A percentile compares a stretch with the other conserved stretches of the same genome.
Evolutionary conservation across 306 rosid genomes (phyloP).

Genomic region (Sicyos edulis): DNA sequence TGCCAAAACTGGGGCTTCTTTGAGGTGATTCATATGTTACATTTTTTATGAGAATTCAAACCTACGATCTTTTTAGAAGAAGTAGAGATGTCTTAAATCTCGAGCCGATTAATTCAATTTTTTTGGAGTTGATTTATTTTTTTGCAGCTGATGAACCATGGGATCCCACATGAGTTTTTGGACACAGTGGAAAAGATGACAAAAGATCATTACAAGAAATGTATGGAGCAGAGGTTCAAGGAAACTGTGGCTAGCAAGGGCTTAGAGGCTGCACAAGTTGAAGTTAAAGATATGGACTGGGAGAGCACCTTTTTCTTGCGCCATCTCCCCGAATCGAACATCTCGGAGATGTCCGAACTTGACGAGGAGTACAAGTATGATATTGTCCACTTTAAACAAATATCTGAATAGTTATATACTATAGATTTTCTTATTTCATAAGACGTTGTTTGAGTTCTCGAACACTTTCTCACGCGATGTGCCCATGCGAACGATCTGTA

Average conservation of each 20-base stretch:
- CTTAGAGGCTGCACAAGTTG: conserved; percentile 46
- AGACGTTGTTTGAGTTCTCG: neutral
- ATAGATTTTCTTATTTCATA: too few species aligned
- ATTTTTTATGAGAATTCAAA: too few species aligned
- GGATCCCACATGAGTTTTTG: conserved; percentile 54
- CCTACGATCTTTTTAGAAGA: too few species aligned
- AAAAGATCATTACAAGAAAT: conserved; percentile 63
- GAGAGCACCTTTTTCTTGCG: conserved; percentile 68
- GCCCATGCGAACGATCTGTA: conserved; percentile 17
- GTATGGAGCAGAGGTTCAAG: conserved; percentile 67
- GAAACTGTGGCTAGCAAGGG: conserved; percentile 53
- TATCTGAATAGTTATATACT: too few species aligned
- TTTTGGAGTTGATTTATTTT: neutral
- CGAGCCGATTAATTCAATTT: too few species aligned
- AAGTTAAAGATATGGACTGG: conserved; percentile 83
- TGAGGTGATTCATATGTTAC: conserved; percentile 41
- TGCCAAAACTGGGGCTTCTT: conserved; percentile 97
- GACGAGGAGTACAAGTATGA: conserved; percentile 56
- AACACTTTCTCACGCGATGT: neutral
- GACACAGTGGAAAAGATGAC: conserved; percentile 69
- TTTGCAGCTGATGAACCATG: conserved; percentile 60
- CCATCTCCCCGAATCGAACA: conserved; percentile 72
- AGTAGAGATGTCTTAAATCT: too few species aligned
- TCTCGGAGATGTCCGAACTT: conserved; percentile 64
- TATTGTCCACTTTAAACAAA: neutral